phyloP scores from a whole-genome alignment of 2,329 filamentous ascomycete genomes.

The Sclerotinia trifoliorum region DNA sequence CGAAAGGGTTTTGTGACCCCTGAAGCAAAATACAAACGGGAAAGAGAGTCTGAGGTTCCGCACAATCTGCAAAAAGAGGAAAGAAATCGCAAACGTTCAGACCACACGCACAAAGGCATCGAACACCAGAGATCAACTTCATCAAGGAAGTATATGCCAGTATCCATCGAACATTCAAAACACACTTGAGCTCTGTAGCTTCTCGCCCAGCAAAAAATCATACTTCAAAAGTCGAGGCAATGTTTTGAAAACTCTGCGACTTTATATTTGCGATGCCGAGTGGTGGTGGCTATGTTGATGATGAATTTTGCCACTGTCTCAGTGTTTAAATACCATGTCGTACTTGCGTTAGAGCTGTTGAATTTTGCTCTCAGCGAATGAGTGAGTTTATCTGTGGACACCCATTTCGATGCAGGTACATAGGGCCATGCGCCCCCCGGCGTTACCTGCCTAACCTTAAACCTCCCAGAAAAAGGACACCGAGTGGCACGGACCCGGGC shows the following conservation, averaged over 20 bases:
- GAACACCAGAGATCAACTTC: not conserved
- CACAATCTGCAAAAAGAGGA: slow-evolving; percentile 22
- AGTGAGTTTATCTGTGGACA: slow-evolving; percentile 3
- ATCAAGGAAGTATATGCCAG: slow-evolving; percentile 2
- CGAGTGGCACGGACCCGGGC: slow-evolving; percentile 7
- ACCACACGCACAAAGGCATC: not conserved
- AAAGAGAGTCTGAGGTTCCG: slow-evolving; percentile 5
- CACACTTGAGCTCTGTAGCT: not conserved
- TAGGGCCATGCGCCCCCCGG: not conserved
- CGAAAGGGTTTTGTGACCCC: slow-evolving; percentile 23
- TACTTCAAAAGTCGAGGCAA: not conserved
- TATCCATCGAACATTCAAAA: not conserved
- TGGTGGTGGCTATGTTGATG: not conserved
- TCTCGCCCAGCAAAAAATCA: not conserved
- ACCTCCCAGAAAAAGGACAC: not conserved
- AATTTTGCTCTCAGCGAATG: not conserved
- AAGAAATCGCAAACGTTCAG: slow-evolving; percentile 14
- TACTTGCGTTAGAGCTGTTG: not conserved
- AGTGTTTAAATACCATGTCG: not conserved
- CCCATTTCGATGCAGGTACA: slow-evolving; percentile 10
- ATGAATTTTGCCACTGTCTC: slow-evolving; percentile 2
- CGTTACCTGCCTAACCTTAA: slow-evolving; percentile 6
- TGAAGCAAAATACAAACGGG: slow-evolving; percentile 22
- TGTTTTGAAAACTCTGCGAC: not conserved
- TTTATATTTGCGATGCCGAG: not conserved